Base-by-base conservation (phyloP, 139 green algal genomes). In the Coelastrella sp. region DNA sequence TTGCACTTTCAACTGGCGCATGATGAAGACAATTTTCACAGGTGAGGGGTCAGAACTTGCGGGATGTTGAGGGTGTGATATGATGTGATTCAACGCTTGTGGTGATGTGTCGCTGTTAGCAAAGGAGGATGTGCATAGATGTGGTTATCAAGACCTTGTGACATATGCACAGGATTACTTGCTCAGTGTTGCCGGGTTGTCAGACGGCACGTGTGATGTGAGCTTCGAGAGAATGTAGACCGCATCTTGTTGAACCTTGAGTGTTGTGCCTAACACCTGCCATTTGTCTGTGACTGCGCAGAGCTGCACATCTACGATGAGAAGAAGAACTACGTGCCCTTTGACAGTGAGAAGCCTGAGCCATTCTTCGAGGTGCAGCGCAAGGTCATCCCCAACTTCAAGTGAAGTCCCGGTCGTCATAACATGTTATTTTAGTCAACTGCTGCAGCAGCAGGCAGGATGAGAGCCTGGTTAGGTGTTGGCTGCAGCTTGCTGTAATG, bases 11-110 rank as follows among this genome's bases (percentile, higher is more conserved):
- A 99, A 99, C 95, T 98, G 95, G 96, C 95, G 95, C 84, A 95
- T 99, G 93, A 95, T 99, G 92, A 98, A 98, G 95, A 97, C 92
- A 85, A 98, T 99, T 90, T 96, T 98, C 92, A 98, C 96, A 74
- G 85, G 85, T 89, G 57, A 68, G 73, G 17, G n/a, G 23, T 4
- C 61, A 2, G 59, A 2, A 5, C 10, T 11, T 32, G 68, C 17
- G 4, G 8, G 68, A 3, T 11, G 64, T 71, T 71, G 64, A 20
- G 64, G 32, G 32, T 47, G 32, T 47, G 32, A 47, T 47, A 47
- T 47, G 32, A 47, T 47, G 32, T 47, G 0, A 47, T 47, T 47
- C 32, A 0, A 47, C 32, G 32, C 0, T 47, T 47, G n/a, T 16
- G 16, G n/a, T 80, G 73, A 32, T 80, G 73, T 8, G 3, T 54